Percentiles rank a stretch among this genome's conserved stretches.
Evolutionary conservation across 768 basidiomycete species (phyloP).

Genomic region (Trametes punicea): DNA sequence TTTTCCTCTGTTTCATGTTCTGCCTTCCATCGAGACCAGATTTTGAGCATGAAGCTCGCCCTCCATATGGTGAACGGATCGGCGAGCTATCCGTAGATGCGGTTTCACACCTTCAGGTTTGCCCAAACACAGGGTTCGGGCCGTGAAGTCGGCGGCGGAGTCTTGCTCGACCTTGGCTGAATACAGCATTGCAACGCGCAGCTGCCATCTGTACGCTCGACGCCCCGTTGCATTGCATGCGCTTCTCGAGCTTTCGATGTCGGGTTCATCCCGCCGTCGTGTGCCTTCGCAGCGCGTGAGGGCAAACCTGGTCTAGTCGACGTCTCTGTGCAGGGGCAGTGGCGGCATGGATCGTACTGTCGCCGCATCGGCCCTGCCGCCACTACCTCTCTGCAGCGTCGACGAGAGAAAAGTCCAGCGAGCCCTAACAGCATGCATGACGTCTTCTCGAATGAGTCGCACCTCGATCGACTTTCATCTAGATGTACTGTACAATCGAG

Average conservation of each 20-base stretch:
- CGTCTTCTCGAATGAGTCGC: too few relatives aligned
- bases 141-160: conserved; percentile 5
- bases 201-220: not conserved
- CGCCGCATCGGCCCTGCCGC: not conserved
- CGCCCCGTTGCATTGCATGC: not conserved
- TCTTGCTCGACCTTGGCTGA: not conserved
- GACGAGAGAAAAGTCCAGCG: too few relatives aligned
- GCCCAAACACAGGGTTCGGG: not conserved
- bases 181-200: too few relatives aligned
- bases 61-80: too few relatives aligned
- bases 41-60: too few relatives aligned
- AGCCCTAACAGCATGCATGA: too few relatives aligned
- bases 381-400: not conserved
- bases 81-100: not conserved
- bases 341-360: not conserved
- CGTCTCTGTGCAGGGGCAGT: not conserved
- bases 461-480: too few relatives aligned
- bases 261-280: not conserved
- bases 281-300: not conserved
- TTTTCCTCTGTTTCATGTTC: not conserved
- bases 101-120: not conserved
- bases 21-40: too few relatives aligned
- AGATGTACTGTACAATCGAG: too few relatives aligned
- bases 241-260: not conserved
- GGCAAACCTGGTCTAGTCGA: not conserved